These are phyloP conservation scores for Aspergillus texensis DNA, from an alignment of 2,329 filamentous ascomycete species.

Conservation along the genomic window DNA sequence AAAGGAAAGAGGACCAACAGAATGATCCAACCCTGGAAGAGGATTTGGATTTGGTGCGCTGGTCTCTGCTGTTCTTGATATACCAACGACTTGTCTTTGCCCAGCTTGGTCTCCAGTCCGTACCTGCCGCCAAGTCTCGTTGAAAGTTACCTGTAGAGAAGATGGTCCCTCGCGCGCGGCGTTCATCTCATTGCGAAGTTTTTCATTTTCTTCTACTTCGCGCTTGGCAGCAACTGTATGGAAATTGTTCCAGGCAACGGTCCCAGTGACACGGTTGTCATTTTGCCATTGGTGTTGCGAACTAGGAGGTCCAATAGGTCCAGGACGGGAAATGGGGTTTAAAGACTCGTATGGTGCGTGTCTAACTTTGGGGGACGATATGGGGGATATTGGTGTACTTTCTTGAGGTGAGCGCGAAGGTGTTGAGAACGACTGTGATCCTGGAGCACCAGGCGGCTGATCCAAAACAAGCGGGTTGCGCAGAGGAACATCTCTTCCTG, in stretches of 20 bases:
- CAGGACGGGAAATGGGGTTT: constrained; percentile 45
- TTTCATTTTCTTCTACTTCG: constrained; percentile 46
- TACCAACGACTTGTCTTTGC: constrained; percentile 41
- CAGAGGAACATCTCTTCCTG: constrained; percentile 44
- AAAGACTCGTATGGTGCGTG: constrained; percentile 41
- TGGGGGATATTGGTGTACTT: constrained; percentile 33
- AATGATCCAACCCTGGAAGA: constrained; percentile 40
- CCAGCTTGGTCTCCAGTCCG: constrained; percentile 44
- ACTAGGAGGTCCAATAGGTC: constrained; percentile 51
- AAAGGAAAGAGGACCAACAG: constrained; percentile 40
- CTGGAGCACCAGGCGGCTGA: constrained; percentile 39
- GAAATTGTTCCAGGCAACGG: constrained; percentile 50
- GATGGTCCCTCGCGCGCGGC: constrained; percentile 39
- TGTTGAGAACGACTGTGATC: constrained; percentile 34
- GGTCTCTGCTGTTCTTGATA: constrained; percentile 37
- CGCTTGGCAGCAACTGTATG: constrained; percentile 41
- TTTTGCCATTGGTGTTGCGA: constrained; percentile 38
- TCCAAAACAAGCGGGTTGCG: constrained; percentile 45
- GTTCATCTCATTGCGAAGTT: constrained; percentile 43
- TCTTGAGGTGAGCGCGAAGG: constrained; percentile 38
- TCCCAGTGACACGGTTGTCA: constrained; percentile 30
- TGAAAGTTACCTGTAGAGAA: constrained; percentile 40
- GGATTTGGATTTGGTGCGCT: constrained; percentile 31
- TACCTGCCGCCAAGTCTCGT: constrained; percentile 52
- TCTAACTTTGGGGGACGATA: constrained; percentile 44